A percentile compares a stretch with the other conserved stretches of the same genome.
These are phyloP conservation scores for Lecanicillium sp. DNA, from an alignment of 2,329 filamentous ascomycete species.

Conservation along the genomic window DNA sequence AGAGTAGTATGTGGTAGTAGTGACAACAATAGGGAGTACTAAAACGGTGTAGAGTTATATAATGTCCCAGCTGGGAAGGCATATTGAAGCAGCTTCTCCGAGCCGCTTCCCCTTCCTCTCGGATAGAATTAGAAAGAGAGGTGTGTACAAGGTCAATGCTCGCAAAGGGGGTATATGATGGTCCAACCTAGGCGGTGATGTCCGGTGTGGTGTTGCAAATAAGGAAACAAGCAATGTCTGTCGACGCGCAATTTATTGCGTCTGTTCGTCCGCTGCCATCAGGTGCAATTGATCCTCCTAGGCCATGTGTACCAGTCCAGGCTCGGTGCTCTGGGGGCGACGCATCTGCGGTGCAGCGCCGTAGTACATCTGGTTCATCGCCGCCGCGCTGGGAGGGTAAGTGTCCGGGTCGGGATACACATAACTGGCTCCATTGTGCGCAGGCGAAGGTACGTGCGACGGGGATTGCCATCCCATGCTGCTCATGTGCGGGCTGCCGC, in stretches of 20 bases:
- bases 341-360: conserved; percentile 56
- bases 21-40: background rate
- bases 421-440: conserved; percentile 59
- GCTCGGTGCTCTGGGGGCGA: conserved; percentile 68
- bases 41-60: conserved; percentile 5
- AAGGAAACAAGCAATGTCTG: conserved; percentile 17
- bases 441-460: conserved; percentile 56
- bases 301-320: conserved; percentile 37
- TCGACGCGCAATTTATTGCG: conserved; percentile 8
- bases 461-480: conserved; percentile 83
- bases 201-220: conserved; percentile 3
- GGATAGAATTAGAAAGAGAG: no score
- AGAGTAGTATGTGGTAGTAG: conserved; percentile 1
- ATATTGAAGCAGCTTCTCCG: no score
- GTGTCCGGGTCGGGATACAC: conserved; percentile 80
- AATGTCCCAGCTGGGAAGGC: no score
- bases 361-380: conserved; percentile 66
- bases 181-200: no score
- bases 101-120: no score
- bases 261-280: conserved; percentile 1
- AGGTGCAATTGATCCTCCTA: conserved; percentile 17
- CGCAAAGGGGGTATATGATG: no score
- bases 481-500: conserved; percentile 78
- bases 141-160: no score
- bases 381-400: conserved; percentile 48